A percentile compares a stretch with the other conserved stretches of the same genome.
These are phyloP conservation scores for Daedalea quercina DNA, from an alignment of 768 basidiomycete species.

Conservation along the genomic window DNA sequence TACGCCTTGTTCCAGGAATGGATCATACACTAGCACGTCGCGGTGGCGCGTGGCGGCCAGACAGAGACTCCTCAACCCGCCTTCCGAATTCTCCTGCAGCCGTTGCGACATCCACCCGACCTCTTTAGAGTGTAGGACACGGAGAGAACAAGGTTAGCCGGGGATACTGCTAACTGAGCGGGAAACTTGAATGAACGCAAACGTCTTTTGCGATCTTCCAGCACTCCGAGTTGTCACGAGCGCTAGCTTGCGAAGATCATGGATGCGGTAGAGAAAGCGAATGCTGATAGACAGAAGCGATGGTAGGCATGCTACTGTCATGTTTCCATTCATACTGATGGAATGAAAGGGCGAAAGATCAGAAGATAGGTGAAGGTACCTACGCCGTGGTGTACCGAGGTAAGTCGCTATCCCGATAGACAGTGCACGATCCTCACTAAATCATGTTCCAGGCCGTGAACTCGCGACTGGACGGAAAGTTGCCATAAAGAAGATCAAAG, in stretches of 20 bases:
- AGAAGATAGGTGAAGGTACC: conserved; percentile 85
- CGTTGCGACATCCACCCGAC: too few relatives aligned
- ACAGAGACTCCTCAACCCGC: too few relatives aligned
- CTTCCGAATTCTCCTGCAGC: too few relatives aligned
- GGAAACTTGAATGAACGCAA: too few relatives aligned
- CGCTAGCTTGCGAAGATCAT: conserved; percentile 27
- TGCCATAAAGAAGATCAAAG: conserved; percentile 98
- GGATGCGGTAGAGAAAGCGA: conserved; percentile 81
- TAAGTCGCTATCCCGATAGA: conserved; percentile 23
- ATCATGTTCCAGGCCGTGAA: conserved; percentile 51
- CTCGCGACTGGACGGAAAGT: conserved; percentile 72
- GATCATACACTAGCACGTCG: too few relatives aligned
- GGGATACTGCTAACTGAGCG: too few relatives aligned
- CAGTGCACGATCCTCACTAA: conserved; percentile 2
- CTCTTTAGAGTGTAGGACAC: too few relatives aligned
- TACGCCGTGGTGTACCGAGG: conserved; percentile 96
- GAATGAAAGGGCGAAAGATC: conserved; percentile 61
- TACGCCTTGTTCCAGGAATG: too few relatives aligned
- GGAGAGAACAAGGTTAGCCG: too few relatives aligned
- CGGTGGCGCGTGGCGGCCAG: too few relatives aligned
- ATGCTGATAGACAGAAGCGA: conserved; percentile 61
- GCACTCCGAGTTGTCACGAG: background rate
- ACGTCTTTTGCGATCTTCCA: too few relatives aligned
- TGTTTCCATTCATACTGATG: background rate
- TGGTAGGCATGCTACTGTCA: conserved; percentile 37